Conservation (phyloP, 192 early-diverging fungal genomes). For the Funneliformis geosporum region DNA sequence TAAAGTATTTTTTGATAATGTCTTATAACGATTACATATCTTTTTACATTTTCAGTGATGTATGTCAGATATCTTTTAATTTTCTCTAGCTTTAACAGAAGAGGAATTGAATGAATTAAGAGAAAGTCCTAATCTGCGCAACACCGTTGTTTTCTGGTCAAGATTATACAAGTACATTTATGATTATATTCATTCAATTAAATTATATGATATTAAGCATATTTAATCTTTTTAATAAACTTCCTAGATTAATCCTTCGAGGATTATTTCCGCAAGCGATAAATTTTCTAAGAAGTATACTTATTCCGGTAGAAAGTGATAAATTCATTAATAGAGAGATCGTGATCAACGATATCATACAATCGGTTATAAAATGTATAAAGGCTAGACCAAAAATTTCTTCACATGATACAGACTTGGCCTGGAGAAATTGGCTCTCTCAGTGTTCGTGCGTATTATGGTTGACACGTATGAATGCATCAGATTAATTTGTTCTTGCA, state of each 20-base stretch:
- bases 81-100: constrained; percentile 8
- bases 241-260: background rate
- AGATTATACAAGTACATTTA: background rate
- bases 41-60: background rate
- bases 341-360: background rate
- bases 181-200: background rate
- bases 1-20: background rate
- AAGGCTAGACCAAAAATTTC: background rate
- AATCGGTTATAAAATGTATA: background rate
- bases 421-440: background rate
- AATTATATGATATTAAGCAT: background rate
- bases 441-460: background rate
- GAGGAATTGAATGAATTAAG: background rate
- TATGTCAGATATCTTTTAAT: background rate
- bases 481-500: too few species aligned
- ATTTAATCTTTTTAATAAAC: background rate
- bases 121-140: background rate
- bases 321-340: background rate
- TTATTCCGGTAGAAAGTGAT: background rate
- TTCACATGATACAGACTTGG: background rate
- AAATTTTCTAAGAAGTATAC: background rate
- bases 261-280: background rate
- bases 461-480: background rate
- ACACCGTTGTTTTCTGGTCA: background rate
- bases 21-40: background rate